phyloP scores from a whole-genome alignment of 2,329 filamentous ascomycete species.

The Aspergillus bombycis region DNA sequence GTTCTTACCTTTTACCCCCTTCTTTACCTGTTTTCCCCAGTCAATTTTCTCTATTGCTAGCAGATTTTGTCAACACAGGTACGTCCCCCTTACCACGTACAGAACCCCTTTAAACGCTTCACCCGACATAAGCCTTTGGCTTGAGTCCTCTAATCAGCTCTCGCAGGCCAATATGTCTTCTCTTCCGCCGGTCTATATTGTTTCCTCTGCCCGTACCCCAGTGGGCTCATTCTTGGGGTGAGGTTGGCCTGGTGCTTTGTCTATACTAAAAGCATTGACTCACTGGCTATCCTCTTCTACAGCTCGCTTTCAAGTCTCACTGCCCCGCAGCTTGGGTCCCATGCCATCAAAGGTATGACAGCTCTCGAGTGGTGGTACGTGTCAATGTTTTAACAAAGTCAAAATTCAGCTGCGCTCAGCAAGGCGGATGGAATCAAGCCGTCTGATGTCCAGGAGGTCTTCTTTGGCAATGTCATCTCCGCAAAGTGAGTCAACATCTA shows the following conservation, averaged over 20 bases:
- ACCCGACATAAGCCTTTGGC: background rate
- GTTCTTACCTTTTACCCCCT: background rate
- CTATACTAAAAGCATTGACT: conserved; percentile 18
- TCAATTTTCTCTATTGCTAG: background rate
- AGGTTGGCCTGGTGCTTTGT: conserved; percentile 32
- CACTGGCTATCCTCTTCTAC: conserved; percentile 16
- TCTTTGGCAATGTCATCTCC: conserved; percentile 97
- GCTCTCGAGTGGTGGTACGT: background rate
- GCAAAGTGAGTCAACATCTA: conserved; percentile 69
- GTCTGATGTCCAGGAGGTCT: conserved; percentile 91
- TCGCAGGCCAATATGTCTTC: conserved; percentile 66
- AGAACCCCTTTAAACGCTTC: background rate
- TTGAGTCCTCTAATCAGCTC: background rate
- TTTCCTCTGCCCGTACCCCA: conserved; percentile 87
- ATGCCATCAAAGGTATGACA: conserved; percentile 83
- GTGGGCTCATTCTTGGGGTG: conserved; percentile 94
- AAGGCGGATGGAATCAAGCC: conserved; percentile 84
- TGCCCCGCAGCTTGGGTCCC: conserved; percentile 82
- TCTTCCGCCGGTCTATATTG: conserved; percentile 90
- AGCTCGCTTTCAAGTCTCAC: conserved; percentile 87
- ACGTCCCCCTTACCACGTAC: too few relatives aligned
- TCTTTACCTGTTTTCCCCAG: background rate
- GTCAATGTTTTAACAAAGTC: conserved; percentile 17
- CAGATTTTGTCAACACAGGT: background rate
- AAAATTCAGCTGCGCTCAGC: conserved; percentile 69